Evolutionary conservation across 176 grass and related monocot genomes (phyloP), one percentile per base, ranked within the genome.

Genomic region (Raddia guianensis): DNA sequence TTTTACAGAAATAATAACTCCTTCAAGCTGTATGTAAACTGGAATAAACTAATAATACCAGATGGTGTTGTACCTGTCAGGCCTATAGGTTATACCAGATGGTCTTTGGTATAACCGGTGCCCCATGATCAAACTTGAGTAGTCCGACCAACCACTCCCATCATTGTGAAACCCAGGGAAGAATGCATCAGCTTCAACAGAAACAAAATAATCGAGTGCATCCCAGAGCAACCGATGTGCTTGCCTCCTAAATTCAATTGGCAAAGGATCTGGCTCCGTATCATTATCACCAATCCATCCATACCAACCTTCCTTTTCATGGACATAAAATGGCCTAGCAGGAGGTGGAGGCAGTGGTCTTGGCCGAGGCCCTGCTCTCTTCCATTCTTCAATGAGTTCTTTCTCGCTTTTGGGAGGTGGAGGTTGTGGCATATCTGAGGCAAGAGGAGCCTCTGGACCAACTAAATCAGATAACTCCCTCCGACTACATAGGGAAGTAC

Each of bases 231-330:
- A 82, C 59, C 88, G 60, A 78, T 99, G 93, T 44, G 93, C 97
- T 72, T 89, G 85, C 78, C 53, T 86, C 78, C 97, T 91, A 63
- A 91, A 82, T 84, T 93, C 90, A 66, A 78, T 47, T 1, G 86
- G 87, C 7, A 67, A 89, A n/a, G 88, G 72, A 70, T 87, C 86
- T 0, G 97, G 97, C 76, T 99, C 97, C 19, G 34, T 87, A 16
- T 90, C 93, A 74, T 86, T 89, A 80, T 93, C 93, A 60, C 90
- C 88, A 80, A 99, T 91, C 97, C 97, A 99, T 35, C 97, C 97
- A 88, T 99, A 99, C 97, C 97, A 99, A 10, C 93, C 97, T 87
- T 88, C 86, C 73, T 99, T 99, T 75, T 99, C 97, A 66, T 99
- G 93, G 7, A 79, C 86, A 84, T 99, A 99, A 70, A 95, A 96